phyloP scores from a whole-genome alignment of 192 early-diverging fungal species.

The Podila horticola region DNA sequence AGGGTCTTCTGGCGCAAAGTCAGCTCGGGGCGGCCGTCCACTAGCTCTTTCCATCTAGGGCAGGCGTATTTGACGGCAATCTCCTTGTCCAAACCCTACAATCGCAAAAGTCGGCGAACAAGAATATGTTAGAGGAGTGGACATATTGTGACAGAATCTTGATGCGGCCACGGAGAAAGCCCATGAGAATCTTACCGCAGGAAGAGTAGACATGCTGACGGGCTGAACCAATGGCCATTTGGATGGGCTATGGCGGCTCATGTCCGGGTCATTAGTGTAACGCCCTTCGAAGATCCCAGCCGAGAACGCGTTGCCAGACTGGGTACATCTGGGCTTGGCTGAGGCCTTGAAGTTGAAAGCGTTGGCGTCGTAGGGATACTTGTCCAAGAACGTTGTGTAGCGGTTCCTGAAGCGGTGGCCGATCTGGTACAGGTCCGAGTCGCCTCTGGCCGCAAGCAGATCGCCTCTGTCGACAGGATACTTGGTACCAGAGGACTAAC shows the following conservation, averaged over 20 bases:
- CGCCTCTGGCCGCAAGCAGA: slow-evolving; percentile 9
- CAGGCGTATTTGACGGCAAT: slow-evolving; percentile 46
- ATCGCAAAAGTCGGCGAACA: not conserved
- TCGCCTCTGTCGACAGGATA: slow-evolving; percentile 11
- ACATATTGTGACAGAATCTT: not conserved
- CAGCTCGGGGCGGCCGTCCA: slow-evolving; percentile 7
- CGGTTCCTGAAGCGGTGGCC: slow-evolving; percentile 18
- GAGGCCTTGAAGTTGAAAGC: slow-evolving; percentile 24
- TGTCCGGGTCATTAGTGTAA: not conserved
- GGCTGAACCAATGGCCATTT: slow-evolving; percentile 20
- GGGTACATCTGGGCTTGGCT: slow-evolving; percentile 24
- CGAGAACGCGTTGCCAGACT: slow-evolving; percentile 27
- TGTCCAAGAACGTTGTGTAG: slow-evolving; percentile 25
- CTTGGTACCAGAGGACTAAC: slow-evolving; percentile 1
- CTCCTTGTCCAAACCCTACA: slow-evolving; percentile 35
- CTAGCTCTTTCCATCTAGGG: slow-evolving; percentile 32
- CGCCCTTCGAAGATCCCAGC: slow-evolving; percentile 26
- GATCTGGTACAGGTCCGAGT: slow-evolving; percentile 30
- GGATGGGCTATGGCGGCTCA: not conserved
- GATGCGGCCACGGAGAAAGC: not conserved
- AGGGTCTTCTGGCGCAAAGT: slow-evolving; percentile 2
- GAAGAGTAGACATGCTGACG: slow-evolving; percentile 27
- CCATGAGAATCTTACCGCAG: slow-evolving; percentile 9
- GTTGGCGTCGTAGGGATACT: slow-evolving; percentile 35
- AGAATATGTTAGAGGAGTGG: not conserved